phyloP scores from a whole-genome alignment of 2,329 filamentous ascomycete species.

The Neurospora sp. region DNA sequence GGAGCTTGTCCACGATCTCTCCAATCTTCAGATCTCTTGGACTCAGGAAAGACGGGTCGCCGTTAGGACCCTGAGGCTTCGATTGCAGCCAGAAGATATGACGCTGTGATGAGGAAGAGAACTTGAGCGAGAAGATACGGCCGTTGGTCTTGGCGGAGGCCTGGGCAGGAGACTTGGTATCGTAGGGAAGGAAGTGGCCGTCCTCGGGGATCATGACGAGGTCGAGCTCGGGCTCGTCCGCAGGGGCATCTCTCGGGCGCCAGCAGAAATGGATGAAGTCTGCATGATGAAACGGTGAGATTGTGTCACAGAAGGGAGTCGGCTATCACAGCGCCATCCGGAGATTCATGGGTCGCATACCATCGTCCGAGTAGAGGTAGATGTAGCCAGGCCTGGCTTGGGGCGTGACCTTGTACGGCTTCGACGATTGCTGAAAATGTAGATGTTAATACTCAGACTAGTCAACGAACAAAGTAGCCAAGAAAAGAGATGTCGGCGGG shows the following conservation, averaged over 20 bases:
- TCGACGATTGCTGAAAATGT: constrained; percentile 35
- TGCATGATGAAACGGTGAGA: constrained; percentile 24
- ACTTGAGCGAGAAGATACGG: constrained; percentile 88
- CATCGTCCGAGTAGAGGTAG: constrained; percentile 89
- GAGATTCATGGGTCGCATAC: constrained; percentile 23
- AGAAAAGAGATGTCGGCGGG: not conserved
- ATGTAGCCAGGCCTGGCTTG: constrained; percentile 71
- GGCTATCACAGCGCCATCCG: not conserved
- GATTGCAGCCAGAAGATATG: constrained; percentile 97
- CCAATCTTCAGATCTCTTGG: constrained; percentile 79
- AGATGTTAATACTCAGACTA: not conserved
- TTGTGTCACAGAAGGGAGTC: not conserved
- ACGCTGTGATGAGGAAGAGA: constrained; percentile 81
- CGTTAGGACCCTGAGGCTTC: constrained; percentile 63
- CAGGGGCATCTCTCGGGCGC: constrained; percentile 65
- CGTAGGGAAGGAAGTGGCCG: constrained; percentile 77
- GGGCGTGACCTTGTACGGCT: constrained; percentile 64
- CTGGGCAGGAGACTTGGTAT: constrained; percentile 46
- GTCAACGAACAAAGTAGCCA: not conserved
- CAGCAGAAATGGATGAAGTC: constrained; percentile 96
- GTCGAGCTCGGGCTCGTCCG: constrained; percentile 72
- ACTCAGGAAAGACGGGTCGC: constrained; percentile 70
- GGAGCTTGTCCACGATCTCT: constrained; percentile 70
- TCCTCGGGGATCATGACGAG: constrained; percentile 90
- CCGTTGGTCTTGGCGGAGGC: constrained; percentile 64